Evolutionary conservation across 129 eudicot genomes (phyloP), one percentile per base, ranked within the genome.

Genomic region (Pittosporum tobira): DNA sequence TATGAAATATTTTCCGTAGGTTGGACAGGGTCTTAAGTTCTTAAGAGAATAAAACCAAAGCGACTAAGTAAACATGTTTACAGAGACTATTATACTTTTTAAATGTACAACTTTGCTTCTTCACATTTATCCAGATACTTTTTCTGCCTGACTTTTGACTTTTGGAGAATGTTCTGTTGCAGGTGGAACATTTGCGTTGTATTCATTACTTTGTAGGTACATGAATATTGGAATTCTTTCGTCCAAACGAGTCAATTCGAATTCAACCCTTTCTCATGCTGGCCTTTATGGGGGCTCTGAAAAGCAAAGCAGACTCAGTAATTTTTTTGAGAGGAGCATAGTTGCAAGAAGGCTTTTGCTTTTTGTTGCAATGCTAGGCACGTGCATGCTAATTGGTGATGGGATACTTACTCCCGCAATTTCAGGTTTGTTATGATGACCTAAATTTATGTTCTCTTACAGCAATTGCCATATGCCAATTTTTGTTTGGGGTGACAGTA

Each of bases 301-400:
- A 53, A 78, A 63, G 72, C 75, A 19, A 53, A 71, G 88, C 73
- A 59, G 71, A 31, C 82, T 81, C 48, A 78, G 78, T 44, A 75
- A 63, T 55, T 77, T 81, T 60, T 74, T 80, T 44, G 88, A 80
- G 66, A 77, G 50, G 75, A 84, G 85, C 68, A 46, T 77, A 61
- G 65, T 81, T 62, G 88, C 94, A 12, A 69, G 82, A 48, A 77
- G 85, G 67, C 65, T 84, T 26, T 60, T 84, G 44, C 79, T 81
- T 63, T 84, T 80, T 50, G 69, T 84, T 56, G 82, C 88, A 58
- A 74, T 81, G 42, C 76, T 84, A 11, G 88, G 94, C 63, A 80
- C 77, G 84, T 84, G 94, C 73, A 84, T 84, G 94, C 62, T 84
- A 43, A 84, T 84, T 59, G 88, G 94, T 51, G 94, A 84, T 48